Conservation (phyloP, 371 early-diverging fungal genomes). For the Funneliformis caledonium region DNA sequence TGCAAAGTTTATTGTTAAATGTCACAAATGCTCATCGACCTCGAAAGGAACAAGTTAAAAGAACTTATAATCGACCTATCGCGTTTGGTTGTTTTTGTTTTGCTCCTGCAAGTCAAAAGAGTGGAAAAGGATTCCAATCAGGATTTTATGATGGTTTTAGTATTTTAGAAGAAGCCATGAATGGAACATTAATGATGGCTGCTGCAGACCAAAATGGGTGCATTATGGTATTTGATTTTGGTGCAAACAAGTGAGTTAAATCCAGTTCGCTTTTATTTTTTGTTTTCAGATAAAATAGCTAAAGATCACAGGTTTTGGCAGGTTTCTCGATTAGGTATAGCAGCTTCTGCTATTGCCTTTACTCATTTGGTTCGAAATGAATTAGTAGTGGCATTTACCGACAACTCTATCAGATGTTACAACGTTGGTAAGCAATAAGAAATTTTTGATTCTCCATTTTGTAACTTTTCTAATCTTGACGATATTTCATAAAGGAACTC, state of each 20-base stretch:
- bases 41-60: not conserved
- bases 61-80: not conserved
- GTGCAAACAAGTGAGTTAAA: slow-evolving; percentile 16
- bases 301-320: slow-evolving; percentile 14
- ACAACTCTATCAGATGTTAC: slow-evolving; percentile 23
- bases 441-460: not conserved
- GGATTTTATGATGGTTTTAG: not conserved
- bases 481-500: slow-evolving; percentile 1
- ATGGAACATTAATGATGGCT: slow-evolving; percentile 15
- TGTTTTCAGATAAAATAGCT: not conserved
- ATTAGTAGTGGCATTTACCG: slow-evolving; percentile 28
- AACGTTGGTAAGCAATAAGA: slow-evolving; percentile 3
- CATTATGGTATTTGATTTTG: slow-evolving; percentile 25
- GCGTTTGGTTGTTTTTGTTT: slow-evolving; percentile 12
- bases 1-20: not conserved
- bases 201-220: slow-evolving; percentile 17
- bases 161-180: not conserved
- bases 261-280: not conserved
- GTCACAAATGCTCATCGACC: slow-evolving; percentile 20
- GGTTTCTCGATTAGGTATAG: slow-evolving; percentile 7
- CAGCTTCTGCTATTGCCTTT: slow-evolving; percentile 9
- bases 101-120: slow-evolving; percentile 1
- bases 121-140: not conserved
- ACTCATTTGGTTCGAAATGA: not conserved
- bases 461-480: not conserved